Evolutionary conservation across 2,329 filamentous ascomycete species (phyloP), one percentile per base, ranked within the genome.

Genomic region (Xylaria multiplex): DNA sequence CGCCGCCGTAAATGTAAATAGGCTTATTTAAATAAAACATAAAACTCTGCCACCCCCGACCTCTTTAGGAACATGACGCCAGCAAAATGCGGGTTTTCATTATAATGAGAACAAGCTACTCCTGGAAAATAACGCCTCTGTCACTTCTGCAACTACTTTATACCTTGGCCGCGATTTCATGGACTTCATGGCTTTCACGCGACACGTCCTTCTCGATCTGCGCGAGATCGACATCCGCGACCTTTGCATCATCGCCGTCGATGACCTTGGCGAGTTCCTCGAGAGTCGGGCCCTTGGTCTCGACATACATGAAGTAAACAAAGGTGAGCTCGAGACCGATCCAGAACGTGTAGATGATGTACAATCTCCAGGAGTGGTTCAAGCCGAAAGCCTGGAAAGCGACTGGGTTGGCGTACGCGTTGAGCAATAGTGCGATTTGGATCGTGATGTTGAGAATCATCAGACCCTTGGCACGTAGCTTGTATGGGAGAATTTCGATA

Each of bases 261-360:
- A 90, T 90, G 78, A 90, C 84, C 79, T 86, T 87, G 74, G 86
- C 87, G 55, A 91, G 83, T 77, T 90, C 88, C 78, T 90, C 88
- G 42, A 90, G 86, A 19, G 88, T 90, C 2, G 86, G 85, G 37
- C 88, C 87, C 70, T 83, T 84, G 45, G 88, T 90, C 79, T 91
- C 88, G 70, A 89, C 79, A 73, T 82, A 83, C 79, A 82, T 81
- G 75, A 82, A 84, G 77, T 85, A 88, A 67, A 88, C 82, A 74
- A 86, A 85, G 73, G 75, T 78, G 60, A 88, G 77, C 77, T 87
- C 85, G 74, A 84, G 70, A 73, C 83, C 81, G 76, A 87, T 84
- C 85, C 85, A 87, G 78, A 81, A 79, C 22, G 83, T 83, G 77
- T 87, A 87, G 76, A 86, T 85, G 67, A 86, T 80, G 75, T 86